Conservation (phyloP, 768 basidiomycete species). For the Rhizopogon roseolus region DNA sequence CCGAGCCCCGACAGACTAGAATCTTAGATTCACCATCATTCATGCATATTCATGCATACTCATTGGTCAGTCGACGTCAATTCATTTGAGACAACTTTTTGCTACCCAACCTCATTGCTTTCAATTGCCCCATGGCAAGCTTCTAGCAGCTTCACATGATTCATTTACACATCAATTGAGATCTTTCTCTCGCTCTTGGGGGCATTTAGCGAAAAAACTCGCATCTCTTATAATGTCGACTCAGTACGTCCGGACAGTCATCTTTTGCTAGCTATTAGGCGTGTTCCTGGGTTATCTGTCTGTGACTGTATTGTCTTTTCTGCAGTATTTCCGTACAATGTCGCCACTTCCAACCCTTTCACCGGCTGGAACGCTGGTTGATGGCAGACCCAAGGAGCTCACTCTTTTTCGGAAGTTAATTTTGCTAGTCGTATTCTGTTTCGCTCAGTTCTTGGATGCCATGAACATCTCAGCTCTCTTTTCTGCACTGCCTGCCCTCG, state of each 20-base stretch:
- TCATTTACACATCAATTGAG: no score
- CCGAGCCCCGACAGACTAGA: no score
- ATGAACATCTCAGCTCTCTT: conserved; percentile 38
- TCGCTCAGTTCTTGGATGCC: conserved; percentile 39
- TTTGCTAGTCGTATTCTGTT: conserved; percentile 33
- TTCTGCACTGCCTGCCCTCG: conserved; percentile 34
- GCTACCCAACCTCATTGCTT: no score
- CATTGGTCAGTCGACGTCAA: no score
- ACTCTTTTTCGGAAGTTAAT: conserved; percentile 21
- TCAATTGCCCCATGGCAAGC: no score
- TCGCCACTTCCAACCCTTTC: background rate
- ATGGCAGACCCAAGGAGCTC: conserved; percentile 7
- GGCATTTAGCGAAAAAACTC: no score
- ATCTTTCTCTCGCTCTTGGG: no score
- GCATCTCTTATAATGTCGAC: conserved; percentile 5
- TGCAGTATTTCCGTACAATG: conserved; percentile 8
- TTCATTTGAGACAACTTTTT: no score
- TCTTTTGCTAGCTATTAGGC: background rate
- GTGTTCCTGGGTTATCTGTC: background rate
- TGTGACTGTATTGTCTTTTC: background rate
- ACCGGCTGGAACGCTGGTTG: background rate
- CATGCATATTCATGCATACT: no score
- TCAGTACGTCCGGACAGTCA: background rate
- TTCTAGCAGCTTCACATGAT: no score
- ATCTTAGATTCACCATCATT: no score